Conservation (phyloP, 805 yeast species). For the Wickerhamiella qilinensis region DNA sequence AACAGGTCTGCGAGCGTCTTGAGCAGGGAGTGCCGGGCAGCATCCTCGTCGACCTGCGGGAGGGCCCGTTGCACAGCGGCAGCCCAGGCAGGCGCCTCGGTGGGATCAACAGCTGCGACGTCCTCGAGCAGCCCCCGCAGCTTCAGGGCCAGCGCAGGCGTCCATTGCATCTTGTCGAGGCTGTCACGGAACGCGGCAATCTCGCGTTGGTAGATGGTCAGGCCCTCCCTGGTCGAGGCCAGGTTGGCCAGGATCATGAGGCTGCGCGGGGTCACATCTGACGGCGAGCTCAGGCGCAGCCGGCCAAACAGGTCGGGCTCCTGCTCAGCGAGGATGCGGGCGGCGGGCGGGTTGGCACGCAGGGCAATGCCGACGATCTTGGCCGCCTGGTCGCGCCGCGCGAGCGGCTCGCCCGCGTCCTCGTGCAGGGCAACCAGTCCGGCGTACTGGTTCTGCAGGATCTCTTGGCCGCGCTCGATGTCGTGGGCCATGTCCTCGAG, state of each 20-base stretch:
- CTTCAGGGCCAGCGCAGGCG: background rate
- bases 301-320: slow-evolving; percentile 2
- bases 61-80: background rate
- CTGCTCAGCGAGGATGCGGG: slow-evolving; percentile 4
- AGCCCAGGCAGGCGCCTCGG: background rate
- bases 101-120: background rate
- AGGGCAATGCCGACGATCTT: slow-evolving; percentile 51
- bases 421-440: slow-evolving; percentile 9
- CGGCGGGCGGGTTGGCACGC: slow-evolving; percentile 58
- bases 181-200: slow-evolving; percentile 8
- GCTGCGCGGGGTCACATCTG: background rate
- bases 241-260: slow-evolving; percentile 6
- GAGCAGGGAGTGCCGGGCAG: background rate
- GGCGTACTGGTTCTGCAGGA: slow-evolving; percentile 21
- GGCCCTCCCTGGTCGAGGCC: slow-evolving; percentile 9
- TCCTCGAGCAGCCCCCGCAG: slow-evolving; percentile 4
- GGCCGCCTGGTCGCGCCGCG: slow-evolving; percentile 27
- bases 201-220: slow-evolving; percentile 13
- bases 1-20: background rate
- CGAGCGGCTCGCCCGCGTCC: background rate
- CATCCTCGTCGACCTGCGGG: background rate
- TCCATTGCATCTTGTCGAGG: slow-evolving; percentile 3
- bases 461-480: slow-evolving; percentile 36
- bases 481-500: slow-evolving; percentile 46
- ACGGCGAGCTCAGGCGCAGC: slow-evolving; percentile 1